phyloP scores from a whole-genome alignment of 148 eudicot species.

The Amaranthus cruentus region DNA sequence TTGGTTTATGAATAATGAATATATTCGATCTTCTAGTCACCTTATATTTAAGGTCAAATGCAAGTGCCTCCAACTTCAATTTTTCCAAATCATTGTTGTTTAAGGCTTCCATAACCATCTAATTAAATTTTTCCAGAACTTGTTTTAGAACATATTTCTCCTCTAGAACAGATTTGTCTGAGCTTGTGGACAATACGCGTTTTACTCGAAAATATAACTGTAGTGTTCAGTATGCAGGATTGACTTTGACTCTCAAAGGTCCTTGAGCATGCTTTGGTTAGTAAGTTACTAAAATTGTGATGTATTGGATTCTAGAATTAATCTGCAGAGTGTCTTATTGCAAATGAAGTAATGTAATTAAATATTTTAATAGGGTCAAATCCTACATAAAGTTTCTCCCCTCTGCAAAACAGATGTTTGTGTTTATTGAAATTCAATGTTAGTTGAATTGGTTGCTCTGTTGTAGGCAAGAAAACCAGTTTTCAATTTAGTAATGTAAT shows the following conservation, averaged over 20 bases:
- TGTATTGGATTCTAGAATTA: neutral
- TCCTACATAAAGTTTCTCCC: neutral
- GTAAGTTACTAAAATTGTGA: neutral
- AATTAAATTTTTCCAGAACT: neutral
- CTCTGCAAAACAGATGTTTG: neutral
- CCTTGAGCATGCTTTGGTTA: slow-evolving; percentile 4
- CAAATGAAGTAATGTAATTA: slow-evolving; percentile 2
- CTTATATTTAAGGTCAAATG: neutral
- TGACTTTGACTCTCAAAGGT: neutral
- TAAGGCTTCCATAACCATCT: neutral
- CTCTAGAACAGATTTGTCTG: neutral
- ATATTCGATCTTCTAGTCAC: neutral
- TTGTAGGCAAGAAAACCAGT: neutral
- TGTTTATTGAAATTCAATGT: neutral
- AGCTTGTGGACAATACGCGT: neutral
- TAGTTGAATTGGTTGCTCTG: slow-evolving; percentile 3
- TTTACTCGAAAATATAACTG: neutral
- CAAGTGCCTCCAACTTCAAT: neutral
- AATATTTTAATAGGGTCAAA: neutral
- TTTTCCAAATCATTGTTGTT: neutral
- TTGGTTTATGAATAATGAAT: neutral
- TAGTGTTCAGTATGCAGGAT: neutral
- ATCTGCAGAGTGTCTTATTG: slow-evolving; percentile 5
- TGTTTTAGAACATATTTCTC: neutral
- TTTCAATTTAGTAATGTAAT: neutral